phyloP scores from a whole-genome alignment of 768 basidiomycete species.

The Lactifluus volemus region DNA sequence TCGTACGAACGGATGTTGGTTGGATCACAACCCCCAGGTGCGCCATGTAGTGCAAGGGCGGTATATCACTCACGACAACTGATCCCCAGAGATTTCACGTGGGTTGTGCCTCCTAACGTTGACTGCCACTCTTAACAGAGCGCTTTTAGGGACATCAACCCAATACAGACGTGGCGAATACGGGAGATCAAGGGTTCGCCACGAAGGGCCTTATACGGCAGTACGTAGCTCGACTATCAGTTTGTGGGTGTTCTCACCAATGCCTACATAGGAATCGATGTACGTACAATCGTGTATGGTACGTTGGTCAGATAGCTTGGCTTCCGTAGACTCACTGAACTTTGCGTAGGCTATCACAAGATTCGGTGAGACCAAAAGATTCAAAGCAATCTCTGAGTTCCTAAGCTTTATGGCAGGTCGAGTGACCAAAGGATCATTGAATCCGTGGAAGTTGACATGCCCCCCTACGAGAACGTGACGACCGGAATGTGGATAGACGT shows the following conservation, averaged over 20 bases:
- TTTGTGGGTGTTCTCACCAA: conserved; percentile 1
- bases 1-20: conserved; percentile 68
- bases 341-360: conserved; percentile 65
- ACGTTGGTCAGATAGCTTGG: conserved; percentile 20
- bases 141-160: conserved; percentile 46
- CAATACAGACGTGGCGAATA: conserved; percentile 68
- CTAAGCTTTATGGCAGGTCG: not conserved
- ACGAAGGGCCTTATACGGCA: conserved; percentile 59
- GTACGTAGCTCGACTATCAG: conserved; percentile 33
- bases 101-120: conserved; percentile 21
- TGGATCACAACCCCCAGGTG: conserved; percentile 73
- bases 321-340: not conserved
- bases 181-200: conserved; percentile 50
- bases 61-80: not conserved
- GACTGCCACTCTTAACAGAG: not conserved
- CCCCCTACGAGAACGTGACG: conserved; percentile 65
- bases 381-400: not conserved
- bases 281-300: conserved; percentile 71
- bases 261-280: conserved; percentile 41
- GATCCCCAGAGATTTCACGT: conserved; percentile 68
- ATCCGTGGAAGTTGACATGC: conserved; percentile 66
- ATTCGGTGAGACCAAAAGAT: conserved; percentile 38
- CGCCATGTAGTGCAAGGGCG: not conserved
- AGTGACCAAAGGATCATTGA: conserved; percentile 65
- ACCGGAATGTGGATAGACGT: conserved; percentile 79